phyloP scores from a whole-genome alignment of 2,329 filamentous ascomycete genomes.

The Ceratocystis ficicola region DNA sequence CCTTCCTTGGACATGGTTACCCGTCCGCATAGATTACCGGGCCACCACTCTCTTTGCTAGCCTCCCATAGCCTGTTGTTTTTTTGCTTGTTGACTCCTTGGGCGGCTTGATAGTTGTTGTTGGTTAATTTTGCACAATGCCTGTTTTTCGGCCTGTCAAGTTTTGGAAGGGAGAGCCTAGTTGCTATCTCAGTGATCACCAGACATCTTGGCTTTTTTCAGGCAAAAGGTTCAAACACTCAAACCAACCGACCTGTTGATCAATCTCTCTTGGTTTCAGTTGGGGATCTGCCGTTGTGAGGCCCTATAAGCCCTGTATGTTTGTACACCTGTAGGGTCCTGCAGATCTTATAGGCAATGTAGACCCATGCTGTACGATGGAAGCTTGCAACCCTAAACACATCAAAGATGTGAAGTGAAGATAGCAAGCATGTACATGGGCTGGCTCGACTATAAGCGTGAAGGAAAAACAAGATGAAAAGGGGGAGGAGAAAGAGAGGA shows the following conservation, averaged over 20 bases:
- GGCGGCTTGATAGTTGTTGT: neutral
- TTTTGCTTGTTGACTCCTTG: neutral
- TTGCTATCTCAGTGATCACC: neutral
- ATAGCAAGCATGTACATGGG: neutral
- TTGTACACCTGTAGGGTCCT: neutral
- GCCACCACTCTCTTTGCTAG: neutral
- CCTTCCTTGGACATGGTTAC: neutral
- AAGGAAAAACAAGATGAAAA: neutral
- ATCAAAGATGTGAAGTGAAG: neutral
- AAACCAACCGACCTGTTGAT: neutral
- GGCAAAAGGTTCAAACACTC: neutral
- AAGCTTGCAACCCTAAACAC: neutral
- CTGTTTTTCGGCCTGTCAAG: neutral
- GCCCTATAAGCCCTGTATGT: slow-evolving; percentile 8
- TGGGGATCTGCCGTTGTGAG: slow-evolving; percentile 7
- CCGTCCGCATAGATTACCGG: neutral
- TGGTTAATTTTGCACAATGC: neutral
- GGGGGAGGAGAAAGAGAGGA: neutral
- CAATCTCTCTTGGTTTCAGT: slow-evolving; percentile 11
- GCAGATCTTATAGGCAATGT: slow-evolving; percentile 8
- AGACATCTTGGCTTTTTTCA: neutral
- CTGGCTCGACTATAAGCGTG: neutral
- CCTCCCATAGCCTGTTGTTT: neutral
- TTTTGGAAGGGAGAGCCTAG: neutral
- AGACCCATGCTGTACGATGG: neutral